phyloP scores from a whole-genome alignment of 2,329 filamentous ascomycete genomes.

The Aspergillaceae sp. region DNA sequence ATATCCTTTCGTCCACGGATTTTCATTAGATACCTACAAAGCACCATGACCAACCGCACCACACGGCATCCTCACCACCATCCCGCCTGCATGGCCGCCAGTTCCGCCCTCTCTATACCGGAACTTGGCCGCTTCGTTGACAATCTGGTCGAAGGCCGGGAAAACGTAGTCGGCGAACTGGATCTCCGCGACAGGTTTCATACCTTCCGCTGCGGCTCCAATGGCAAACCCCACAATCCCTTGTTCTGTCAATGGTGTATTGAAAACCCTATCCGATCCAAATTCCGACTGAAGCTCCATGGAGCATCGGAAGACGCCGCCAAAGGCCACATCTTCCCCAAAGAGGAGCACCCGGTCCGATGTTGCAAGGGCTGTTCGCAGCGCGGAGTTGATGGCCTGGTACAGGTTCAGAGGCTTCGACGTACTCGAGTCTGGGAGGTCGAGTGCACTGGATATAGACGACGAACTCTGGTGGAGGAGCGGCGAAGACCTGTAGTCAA shows the following conservation, averaged over 20 bases:
- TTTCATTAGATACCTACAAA: slow-evolving; percentile 39
- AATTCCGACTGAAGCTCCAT: slow-evolving; percentile 85
- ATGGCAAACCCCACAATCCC: slow-evolving; percentile 92
- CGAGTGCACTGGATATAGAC: slow-evolving; percentile 59
- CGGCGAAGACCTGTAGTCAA: slow-evolving; percentile 76
- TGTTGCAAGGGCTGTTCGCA: slow-evolving; percentile 69
- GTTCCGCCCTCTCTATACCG: slow-evolving; percentile 62
- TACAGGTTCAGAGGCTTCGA: slow-evolving; percentile 90
- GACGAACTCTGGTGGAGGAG: slow-evolving; percentile 73
- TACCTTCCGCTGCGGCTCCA: slow-evolving; percentile 79
- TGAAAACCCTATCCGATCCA: slow-evolving; percentile 84
- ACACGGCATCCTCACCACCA: slow-evolving; percentile 84
- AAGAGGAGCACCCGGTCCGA: slow-evolving; percentile 87
- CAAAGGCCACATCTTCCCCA: slow-evolving; percentile 94
- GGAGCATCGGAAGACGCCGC: slow-evolving; percentile 89
- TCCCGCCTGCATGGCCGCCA: slow-evolving; percentile 62
- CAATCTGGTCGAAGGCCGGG: slow-evolving; percentile 86
- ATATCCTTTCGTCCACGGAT: slow-evolving; percentile 1
- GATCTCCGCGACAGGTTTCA: slow-evolving; percentile 88
- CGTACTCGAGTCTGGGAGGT: slow-evolving; percentile 62
- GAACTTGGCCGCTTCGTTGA: slow-evolving; percentile 87
- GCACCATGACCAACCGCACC: slow-evolving; percentile 85
- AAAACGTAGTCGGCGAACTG: slow-evolving; percentile 94
- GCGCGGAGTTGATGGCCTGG: slow-evolving; percentile 84
- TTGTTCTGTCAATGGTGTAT: slow-evolving; percentile 89